Percentiles rank a stretch among this genome's conserved stretches.
Evolutionary conservation across 73 alveolate genomes (phyloP).

Genomic region (Breviolum minutum): DNA sequence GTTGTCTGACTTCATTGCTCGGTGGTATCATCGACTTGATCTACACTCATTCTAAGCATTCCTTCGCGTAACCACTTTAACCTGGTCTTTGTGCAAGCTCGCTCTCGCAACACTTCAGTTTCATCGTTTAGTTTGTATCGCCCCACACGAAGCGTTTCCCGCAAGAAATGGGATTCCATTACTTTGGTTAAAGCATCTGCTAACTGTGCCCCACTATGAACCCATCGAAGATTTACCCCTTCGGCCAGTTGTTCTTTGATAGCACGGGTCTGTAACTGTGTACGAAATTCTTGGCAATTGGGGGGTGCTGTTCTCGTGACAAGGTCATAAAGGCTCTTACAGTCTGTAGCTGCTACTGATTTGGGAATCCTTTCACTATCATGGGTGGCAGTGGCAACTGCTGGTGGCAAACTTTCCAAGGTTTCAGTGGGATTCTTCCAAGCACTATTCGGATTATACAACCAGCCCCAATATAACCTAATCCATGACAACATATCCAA

Average conservation of each 20-base stretch:
- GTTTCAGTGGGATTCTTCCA: background rate
- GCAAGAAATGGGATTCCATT: background rate
- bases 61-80: background rate
- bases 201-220: background rate
- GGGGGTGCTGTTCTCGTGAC: background rate
- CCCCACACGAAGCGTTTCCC: background rate
- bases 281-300: background rate
- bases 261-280: background rate
- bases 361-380: background rate
- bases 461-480: no score
- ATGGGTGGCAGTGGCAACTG: background rate
- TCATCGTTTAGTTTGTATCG: background rate
- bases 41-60: no score
- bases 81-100: background rate
- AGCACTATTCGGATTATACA: background rate
- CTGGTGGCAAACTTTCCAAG: background rate
- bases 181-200: background rate
- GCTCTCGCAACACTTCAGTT: background rate
- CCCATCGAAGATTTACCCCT: no score
- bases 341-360: background rate
- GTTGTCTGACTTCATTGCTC: no score
- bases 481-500: no score
- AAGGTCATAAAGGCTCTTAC: background rate
- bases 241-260: no score
- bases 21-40: no score